Percentiles rank a stretch among this genome's conserved stretches.
Conservation (phyloP, 352 stramenopile species). For the Phytophthora pini region DNA sequence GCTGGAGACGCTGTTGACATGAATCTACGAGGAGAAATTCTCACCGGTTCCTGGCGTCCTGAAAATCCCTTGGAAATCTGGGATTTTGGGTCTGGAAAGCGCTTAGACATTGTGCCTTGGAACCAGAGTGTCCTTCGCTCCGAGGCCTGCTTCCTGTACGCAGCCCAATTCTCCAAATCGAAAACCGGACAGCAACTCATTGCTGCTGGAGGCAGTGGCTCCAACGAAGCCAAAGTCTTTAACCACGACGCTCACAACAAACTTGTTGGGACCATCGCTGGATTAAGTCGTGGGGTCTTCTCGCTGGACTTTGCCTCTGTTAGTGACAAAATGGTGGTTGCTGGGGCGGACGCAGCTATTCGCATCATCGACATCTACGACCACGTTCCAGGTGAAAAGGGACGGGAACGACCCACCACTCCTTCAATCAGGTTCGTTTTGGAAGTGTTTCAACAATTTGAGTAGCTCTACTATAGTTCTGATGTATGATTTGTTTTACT, state of each 20-base stretch:
- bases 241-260: slow-evolving; percentile 75
- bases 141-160: slow-evolving; percentile 90
- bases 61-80: slow-evolving; percentile 92
- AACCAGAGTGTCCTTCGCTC: slow-evolving; percentile 80
- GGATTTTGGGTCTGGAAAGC: slow-evolving; percentile 89
- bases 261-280: slow-evolving; percentile 86
- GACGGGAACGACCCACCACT: slow-evolving; percentile 71
- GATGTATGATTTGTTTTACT: neutral
- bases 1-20: slow-evolving; percentile 82
- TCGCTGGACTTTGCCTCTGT: slow-evolving; percentile 80
- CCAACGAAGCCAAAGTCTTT: slow-evolving; percentile 93
- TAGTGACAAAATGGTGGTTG: slow-evolving; percentile 87
- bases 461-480: neutral
- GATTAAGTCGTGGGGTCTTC: slow-evolving; percentile 85
- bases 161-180: slow-evolving; percentile 87
- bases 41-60: slow-evolving; percentile 92
- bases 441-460: too few relatives aligned
- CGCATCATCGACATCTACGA: slow-evolving; percentile 92
- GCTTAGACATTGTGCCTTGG: slow-evolving; percentile 82
- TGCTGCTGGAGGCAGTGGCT: slow-evolving; percentile 85
- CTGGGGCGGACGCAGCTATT: slow-evolving; percentile 85
- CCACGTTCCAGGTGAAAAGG: slow-evolving; percentile 69
- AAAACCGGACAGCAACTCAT: slow-evolving; percentile 68
- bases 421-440: slow-evolving; percentile 67
- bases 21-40: slow-evolving; percentile 74